These are phyloP conservation scores for Myochromella boudieri DNA, from an alignment of 768 basidiomycete species.

Conservation along the genomic window DNA sequence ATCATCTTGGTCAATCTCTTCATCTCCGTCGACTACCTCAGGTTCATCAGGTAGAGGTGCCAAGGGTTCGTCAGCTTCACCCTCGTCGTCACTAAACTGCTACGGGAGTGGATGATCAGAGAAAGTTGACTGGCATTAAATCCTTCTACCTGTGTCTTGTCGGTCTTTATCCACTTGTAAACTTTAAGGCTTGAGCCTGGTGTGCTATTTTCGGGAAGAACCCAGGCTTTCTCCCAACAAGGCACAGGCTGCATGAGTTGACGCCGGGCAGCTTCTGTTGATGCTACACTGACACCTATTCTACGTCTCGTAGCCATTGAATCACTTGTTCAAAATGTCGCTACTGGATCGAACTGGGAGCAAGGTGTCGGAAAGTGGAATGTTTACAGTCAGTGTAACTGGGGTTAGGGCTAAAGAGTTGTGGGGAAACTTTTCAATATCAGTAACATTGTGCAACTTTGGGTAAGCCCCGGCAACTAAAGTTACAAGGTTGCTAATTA, in stretches of 20 bases:
- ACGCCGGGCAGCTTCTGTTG: slow-evolving; percentile 77
- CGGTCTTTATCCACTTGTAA: slow-evolving; percentile 79
- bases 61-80: slow-evolving; percentile 74
- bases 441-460: not conserved
- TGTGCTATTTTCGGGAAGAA: slow-evolving; percentile 52
- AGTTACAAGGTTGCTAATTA: too few relatives aligned
- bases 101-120: slow-evolving; percentile 24
- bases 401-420: slow-evolving; percentile 2
- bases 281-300: slow-evolving; percentile 74
- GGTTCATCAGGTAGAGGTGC: slow-evolving; percentile 78
- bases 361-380: not conserved
- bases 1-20: slow-evolving; percentile 76
- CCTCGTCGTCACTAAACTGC: slow-evolving; percentile 91
- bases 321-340: slow-evolving; percentile 4
- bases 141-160: slow-evolving; percentile 65
- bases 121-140: not conserved
- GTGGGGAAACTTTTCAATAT: not conserved
- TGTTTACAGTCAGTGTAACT: not conserved
- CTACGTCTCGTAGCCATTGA: slow-evolving; percentile 72
- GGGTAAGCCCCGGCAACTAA: too few relatives aligned
- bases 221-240: slow-evolving; percentile 83
- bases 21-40: slow-evolving; percentile 73
- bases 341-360: not conserved
- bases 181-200: slow-evolving; percentile 63
- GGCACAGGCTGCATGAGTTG: slow-evolving; percentile 90